Conservation (phyloP, 1,139 yeast species). For the Debaryomyces sp. region DNA sequence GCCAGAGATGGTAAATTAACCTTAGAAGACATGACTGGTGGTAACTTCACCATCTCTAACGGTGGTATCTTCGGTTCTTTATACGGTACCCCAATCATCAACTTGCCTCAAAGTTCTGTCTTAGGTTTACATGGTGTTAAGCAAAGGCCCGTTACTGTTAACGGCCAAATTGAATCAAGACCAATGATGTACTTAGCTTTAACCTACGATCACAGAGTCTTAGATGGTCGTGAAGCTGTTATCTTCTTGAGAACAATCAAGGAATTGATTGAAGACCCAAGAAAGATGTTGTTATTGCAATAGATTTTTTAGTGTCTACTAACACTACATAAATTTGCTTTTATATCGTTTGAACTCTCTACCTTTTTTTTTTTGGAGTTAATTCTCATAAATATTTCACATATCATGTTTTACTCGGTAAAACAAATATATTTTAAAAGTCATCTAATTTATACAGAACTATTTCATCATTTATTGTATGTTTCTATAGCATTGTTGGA, state of each 20-base stretch:
- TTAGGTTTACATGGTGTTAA: slow-evolving; percentile 97
- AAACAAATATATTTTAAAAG: slow-evolving; percentile 5
- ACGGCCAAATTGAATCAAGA: slow-evolving; percentile 94
- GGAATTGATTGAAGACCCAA: slow-evolving; percentile 98
- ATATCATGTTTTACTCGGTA: slow-evolving; percentile 2
- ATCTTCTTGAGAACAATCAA: slow-evolving; percentile 93
- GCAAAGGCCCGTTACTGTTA: slow-evolving; percentile 95
- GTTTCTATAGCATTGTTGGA: not conserved
- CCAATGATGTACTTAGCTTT: slow-evolving; percentile 99
- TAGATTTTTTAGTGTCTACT: slow-evolving; percentile 15
- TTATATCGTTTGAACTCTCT: slow-evolving; percentile 4
- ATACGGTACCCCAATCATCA: slow-evolving; percentile 98
- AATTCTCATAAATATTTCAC: not conserved
- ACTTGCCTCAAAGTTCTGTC: slow-evolving; percentile 98
- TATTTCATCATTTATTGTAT: not conserved
- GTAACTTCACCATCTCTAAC: slow-evolving; percentile 97
- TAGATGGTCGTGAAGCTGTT: slow-evolving; percentile 99
- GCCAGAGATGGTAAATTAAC: slow-evolving; percentile 98
- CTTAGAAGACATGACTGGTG: slow-evolving; percentile 99
- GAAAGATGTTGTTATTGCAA: slow-evolving; percentile 88
- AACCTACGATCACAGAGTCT: slow-evolving; percentile 96
- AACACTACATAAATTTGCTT: slow-evolving; percentile 1
- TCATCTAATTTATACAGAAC: slow-evolving; percentile 5
- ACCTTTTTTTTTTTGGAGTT: not conserved
- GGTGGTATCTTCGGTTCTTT: slow-evolving; percentile 99